Evolutionary conservation across 208 protist species (phyloP).

Genomic region (Sergeia podlipaevii): DNA sequence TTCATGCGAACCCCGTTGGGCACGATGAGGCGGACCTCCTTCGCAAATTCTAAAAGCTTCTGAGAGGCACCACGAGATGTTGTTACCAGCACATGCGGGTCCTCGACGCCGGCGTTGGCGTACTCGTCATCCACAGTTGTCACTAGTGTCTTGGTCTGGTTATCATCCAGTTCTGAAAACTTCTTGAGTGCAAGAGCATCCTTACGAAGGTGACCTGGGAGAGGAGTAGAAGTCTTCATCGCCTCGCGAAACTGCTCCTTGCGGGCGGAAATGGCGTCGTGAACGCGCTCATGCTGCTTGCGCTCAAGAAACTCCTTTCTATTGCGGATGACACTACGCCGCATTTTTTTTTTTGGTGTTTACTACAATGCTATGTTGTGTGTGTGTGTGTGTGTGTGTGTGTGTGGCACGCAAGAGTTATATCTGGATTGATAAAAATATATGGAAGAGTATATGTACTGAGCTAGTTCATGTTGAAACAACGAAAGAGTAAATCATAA

Average conservation of each 20-base stretch:
- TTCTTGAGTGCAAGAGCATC: conserved; percentile 85
- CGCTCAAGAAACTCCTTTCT: conserved; percentile 88
- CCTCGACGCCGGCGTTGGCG: conserved; percentile 91
- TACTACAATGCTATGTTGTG: not conserved
- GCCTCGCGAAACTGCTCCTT: conserved; percentile 87
- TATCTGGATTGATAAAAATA: too few relatives aligned
- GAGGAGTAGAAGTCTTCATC: conserved; percentile 61
- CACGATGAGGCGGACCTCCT: conserved; percentile 98
- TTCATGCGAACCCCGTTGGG: conserved; percentile 98
- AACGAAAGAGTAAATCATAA: too few relatives aligned
- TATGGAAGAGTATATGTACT: too few relatives aligned
- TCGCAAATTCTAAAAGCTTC: conserved; percentile 97
- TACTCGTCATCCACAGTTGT: conserved; percentile 98
- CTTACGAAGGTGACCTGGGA: conserved; percentile 85
- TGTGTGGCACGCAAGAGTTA: too few relatives aligned
- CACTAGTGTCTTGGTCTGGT: conserved; percentile 49
- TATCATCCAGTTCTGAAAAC: conserved; percentile 87
- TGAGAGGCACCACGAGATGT: conserved; percentile 96
- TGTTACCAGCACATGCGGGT: conserved; percentile 99
- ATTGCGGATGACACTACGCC: conserved; percentile 72
- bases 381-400: conserved; percentile 2
- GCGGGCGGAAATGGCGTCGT: conserved; percentile 60
- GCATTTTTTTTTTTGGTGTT: conserved; percentile 34
- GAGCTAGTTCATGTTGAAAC: too few relatives aligned
- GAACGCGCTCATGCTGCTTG: conserved; percentile 78